These are phyloP conservation scores for Ophiostoma populinum DNA, from an alignment of 2,329 filamentous ascomycete species.

Conservation along the genomic window DNA sequence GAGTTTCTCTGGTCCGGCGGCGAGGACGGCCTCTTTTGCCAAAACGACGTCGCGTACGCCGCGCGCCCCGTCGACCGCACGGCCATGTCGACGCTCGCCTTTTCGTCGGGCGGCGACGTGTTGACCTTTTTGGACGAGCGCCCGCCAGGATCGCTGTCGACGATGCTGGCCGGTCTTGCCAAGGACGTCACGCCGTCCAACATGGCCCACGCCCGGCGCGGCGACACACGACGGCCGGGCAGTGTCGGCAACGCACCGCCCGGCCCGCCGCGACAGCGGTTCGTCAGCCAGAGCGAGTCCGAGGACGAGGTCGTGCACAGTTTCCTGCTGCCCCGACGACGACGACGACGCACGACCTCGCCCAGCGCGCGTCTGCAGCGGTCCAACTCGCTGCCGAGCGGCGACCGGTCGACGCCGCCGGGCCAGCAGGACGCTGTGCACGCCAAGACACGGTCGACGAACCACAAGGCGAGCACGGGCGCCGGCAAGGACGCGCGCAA, in stretches of 20 bases:
- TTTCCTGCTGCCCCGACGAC: conserved; percentile 32
- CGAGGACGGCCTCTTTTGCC: conserved; percentile 42
- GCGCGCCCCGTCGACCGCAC: conserved; percentile 45
- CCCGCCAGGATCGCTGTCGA: conserved; percentile 18
- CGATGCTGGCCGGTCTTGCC: not conserved
- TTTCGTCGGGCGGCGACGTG: conserved; percentile 41
- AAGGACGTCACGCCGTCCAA: too few species aligned
- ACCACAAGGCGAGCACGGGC: conserved; percentile 17
- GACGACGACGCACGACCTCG: conserved; percentile 9
- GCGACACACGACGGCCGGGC: too few species aligned
- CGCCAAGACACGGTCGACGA: too few species aligned
- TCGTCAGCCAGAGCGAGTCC: conserved; percentile 43
- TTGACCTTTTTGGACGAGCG: conserved; percentile 46
- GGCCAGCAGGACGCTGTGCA: too few species aligned
- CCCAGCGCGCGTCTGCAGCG: conserved; percentile 21
- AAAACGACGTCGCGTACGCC: conserved; percentile 48
- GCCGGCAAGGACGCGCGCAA: conserved; percentile 10
- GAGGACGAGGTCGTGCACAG: conserved; percentile 46
- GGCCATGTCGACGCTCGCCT: conserved; percentile 41
- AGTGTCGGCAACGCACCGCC: conserved; percentile 18
- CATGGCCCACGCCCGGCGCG: too few species aligned
- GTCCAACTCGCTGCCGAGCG: conserved; percentile 22
- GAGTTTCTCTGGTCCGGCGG: conserved; percentile 51
- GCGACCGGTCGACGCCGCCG: conserved; percentile 37
- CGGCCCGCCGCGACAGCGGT: conserved; percentile 24